Percentiles rank a stretch among this genome's conserved stretches.
Conservation (phyloP, 108 stramenopile species). For the Nitzschia inconspicua region DNA sequence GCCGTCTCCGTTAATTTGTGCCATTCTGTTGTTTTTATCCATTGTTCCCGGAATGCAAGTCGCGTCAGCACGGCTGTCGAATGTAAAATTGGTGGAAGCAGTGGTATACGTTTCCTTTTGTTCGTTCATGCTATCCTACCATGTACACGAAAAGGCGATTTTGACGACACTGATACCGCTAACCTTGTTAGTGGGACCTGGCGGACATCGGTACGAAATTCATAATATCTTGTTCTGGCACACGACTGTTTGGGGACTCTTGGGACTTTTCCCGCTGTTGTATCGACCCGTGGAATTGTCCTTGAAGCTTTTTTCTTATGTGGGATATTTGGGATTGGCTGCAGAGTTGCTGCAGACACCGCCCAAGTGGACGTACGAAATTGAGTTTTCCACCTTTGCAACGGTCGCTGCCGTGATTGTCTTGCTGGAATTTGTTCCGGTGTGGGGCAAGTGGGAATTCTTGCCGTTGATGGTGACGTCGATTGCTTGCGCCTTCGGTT, state of each 20-base stretch:
- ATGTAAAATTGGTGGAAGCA: constrained; percentile 32
- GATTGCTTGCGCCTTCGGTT: constrained; percentile 56
- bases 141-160: constrained; percentile 98
- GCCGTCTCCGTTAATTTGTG: constrained; percentile 55
- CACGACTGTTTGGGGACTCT: constrained; percentile 47
- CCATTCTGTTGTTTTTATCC: constrained; percentile 42
- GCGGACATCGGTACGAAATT: constrained; percentile 6
- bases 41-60: constrained; percentile 44
- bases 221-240: constrained; percentile 46
- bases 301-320: constrained; percentile 48
- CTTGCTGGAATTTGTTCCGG: constrained; percentile 56
- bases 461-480: constrained; percentile 74
- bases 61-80: constrained; percentile 18
- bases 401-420: constrained; percentile 21
- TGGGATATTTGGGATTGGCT: constrained; percentile 42
- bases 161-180: constrained; percentile 81
- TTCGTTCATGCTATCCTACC: constrained; percentile 79
- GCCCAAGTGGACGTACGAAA: neutral
- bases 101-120: constrained; percentile 62
- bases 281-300: constrained; percentile 58
- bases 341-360: constrained; percentile 14
- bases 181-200: constrained; percentile 35
- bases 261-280: constrained; percentile 71
- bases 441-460: constrained; percentile 67
- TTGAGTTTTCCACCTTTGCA: constrained; percentile 10